Evolutionary conservation across 805 yeast genomes (phyloP), one percentile per base, ranked within the genome.

Genomic region (Candida michaelii): DNA sequence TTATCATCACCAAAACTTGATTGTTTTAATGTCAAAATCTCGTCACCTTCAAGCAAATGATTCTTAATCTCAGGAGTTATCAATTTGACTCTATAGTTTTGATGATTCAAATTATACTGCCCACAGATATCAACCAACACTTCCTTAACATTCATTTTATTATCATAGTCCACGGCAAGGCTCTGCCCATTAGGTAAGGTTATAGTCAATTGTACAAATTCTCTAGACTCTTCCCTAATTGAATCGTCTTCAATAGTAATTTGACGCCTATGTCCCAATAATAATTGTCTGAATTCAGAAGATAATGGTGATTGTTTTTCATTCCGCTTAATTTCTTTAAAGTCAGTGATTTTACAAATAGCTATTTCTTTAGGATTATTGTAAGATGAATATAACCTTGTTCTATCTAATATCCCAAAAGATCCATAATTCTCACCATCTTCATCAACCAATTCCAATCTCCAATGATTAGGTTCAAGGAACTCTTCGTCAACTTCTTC

Each of bases 341-440:
- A 70, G n/a, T 70, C 74, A 2, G 66, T 52, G 2, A 85, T 87
- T 47, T 61, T 66, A 40, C 89, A 82, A 10, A 93, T 58, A 0
- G 95, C 96, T 43, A 93, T 77, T 50, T 89, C 97, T 50, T 82
- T 87, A 4, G 74, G 72, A 42, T 82, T 83, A 17, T 89, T 86
- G 59, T 89, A 87, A 0, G 91, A 79, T 2, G 80, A 69, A 19
- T 93, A 68, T 3, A 68, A 53, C 40, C 90, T 70, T 0, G 77
- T 73, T 49, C 97, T 69, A 34, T 85, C 91, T 42, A 93, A 66
- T 1, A 90, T 79, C 1, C 98, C 98, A 67, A 93, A 90, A 40
- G 89, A 87, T 51, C 95, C 99, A 41, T 88, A 89, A 29, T 86
- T 83, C 39, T 95, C 97, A 6, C 91, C 91, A 58, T 90, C 97